Evolutionary conservation across 2,329 filamentous ascomycete species (phyloP), one percentile per base, ranked within the genome.

Genomic region (Scortechinia acanthostroma): DNA sequence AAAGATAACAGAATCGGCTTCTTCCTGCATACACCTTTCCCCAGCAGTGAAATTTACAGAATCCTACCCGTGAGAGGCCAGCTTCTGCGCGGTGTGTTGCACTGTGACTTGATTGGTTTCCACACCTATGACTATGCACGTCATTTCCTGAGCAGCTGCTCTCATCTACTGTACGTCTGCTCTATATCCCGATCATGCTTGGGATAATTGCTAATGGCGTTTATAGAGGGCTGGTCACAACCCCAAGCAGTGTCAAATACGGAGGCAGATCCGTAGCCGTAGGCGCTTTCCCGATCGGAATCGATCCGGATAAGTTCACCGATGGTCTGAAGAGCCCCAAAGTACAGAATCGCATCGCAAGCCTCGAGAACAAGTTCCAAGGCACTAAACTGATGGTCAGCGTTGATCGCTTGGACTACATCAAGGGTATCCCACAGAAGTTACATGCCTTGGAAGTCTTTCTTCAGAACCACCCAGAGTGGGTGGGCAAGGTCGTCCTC

Each of bases 101-200:
- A 95, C 61, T 95, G 91, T 69, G 93, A 97, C 61, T 71, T 98
- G 48, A 89, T 97, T 59, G 93, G 93, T 22, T 97, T 98, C 72
- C 93, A 98, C 66, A 98, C 93, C 21, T 97, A 96, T 69, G 91
- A 97, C 68, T 98, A 98, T 59, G 91, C 91, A n/a, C 80, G 93
- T 44, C 93, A 98, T 67, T 98, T 97, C 69, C 70, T 98, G 53
- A 95, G 90, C 68, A 93, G 88, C 60, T 97, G 93, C 35, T 10
- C 35, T 40, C 10, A 40, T 10, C 10, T 40, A 6, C 35, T 68
- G 91, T 90, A n/a, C 85, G 91, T 52, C 93, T 97, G 53, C 74
- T 96, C 16, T 5, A 33, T 20, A 45, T 46, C 4, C n/a, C 10
- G 4, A 4, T 19, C 30, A n/a, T n/a, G n/a, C n/a, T n/a, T n/a